Evolutionary conservation across 2,329 filamentous ascomycete genomes (phyloP), one percentile per base, ranked within the genome.

Genomic region (Lasiodiplodia sp.): DNA sequence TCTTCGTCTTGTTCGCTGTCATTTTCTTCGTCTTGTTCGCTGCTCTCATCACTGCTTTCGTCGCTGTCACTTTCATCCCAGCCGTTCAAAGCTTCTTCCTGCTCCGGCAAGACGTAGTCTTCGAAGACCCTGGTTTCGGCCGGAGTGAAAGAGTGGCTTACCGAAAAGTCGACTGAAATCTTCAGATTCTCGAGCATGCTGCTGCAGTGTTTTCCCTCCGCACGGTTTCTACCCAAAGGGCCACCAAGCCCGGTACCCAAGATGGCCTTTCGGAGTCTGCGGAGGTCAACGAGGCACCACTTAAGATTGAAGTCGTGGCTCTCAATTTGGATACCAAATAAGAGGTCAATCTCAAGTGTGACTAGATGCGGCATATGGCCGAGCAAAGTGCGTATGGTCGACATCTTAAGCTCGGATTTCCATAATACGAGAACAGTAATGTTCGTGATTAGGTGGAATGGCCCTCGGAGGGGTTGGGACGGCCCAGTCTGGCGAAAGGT

Each of bases 201-300:
- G 23, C 55, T 58, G 34, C n/a, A 58, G 55, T 58, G 55, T 11
- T 16, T 12, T 2, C 34, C 31, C 23, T 37, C 25, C 7, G 21
- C 12, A 37, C 53, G 53, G 31, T n/a, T 38, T 21, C 4, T 34
- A 28, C 53, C 16, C 16, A 57, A 21, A 11, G 6, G 7, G 11
- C 28, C 16, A 12, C 3, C 2, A n/a, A 57, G 28, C n/a, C 53
- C 53, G 16, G 28, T 57, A 6, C 53, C 53, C 28, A 31, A 7
- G 31, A 57, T 57, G 28, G 53, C 53, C 53, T 57, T 57, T 25
- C 56, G 34, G 23, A 58, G 56, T 8, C n/a, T 38, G 14, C 23
- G 6, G 7, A 58, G 34, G 25, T 58, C 37, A 14, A 58, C 8
- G 5, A 23, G 21, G 16, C 18, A 21, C 18, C 34, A 25, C 38